Percentiles rank a stretch among this genome's conserved stretches.
phyloP scores from a whole-genome alignment of 164 flowering plant genomes.

The Paratinospora sagittata region DNA sequence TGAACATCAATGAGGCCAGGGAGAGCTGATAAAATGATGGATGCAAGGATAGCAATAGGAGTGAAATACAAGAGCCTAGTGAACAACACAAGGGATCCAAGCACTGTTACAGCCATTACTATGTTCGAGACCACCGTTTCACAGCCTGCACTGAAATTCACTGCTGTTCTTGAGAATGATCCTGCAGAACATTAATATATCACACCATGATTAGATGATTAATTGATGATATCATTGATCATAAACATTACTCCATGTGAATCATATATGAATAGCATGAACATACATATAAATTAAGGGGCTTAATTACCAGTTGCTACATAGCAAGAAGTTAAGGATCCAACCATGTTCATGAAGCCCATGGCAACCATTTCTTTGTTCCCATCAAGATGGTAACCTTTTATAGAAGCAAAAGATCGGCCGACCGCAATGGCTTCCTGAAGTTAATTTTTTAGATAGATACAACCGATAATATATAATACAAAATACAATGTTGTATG shows the following conservation, averaged over 20 bases:
- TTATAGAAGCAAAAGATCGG: conserved; percentile 76
- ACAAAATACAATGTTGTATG: no score
- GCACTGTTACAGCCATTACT: conserved; percentile 73
- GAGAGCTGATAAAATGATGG: conserved; percentile 73
- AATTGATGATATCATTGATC: neutral
- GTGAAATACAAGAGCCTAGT: conserved; percentile 77
- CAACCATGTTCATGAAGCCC: conserved; percentile 75
- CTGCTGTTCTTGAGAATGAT: conserved; percentile 87
- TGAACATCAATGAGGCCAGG: conserved; percentile 67
- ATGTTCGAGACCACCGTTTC: conserved; percentile 75
- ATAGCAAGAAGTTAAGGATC: conserved; percentile 81
- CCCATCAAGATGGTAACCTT: conserved; percentile 76
- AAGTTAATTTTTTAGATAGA: neutral
- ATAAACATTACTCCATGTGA: neutral
- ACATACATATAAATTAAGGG: neutral
- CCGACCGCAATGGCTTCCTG: conserved; percentile 96
- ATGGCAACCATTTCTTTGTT: conserved; percentile 89
- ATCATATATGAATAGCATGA: neutral
- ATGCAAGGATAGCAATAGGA: conserved; percentile 71
- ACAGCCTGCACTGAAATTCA: conserved; percentile 78
- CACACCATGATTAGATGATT: neutral
- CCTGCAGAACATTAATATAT: conserved; percentile 31
- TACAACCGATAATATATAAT: no score
- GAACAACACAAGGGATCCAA: conserved; percentile 45
- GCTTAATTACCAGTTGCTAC: conserved; percentile 64